Base-by-base conservation (phyloP, 805 yeast genomes). In the Teunomyces panamensis region DNA sequence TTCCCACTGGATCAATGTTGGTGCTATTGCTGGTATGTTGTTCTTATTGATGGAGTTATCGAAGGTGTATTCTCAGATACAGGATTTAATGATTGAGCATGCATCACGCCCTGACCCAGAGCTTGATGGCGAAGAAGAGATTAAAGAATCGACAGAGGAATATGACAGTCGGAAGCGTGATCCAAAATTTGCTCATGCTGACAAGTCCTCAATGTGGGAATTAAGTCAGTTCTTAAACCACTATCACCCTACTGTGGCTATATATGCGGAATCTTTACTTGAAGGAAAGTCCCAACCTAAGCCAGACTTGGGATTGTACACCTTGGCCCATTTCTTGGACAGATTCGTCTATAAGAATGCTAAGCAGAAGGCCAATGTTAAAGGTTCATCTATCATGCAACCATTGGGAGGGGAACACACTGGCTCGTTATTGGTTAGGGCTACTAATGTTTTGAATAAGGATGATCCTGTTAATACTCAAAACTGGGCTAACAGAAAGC, bases 381-480 rank as follows among this genome's bases (percentile, higher is more conserved):
- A 87, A 63, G 98, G 98, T 59, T 75, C 86, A 3, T 89, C 97
- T 39, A 91, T 94, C 63, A 94, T 94, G 98, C 99, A 94, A 74
- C 98, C 99, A 44, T 75, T 94, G 54, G 90, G 95, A 39, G 97
- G 97, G 53, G 77, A 83, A 1, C 87, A 85, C 52, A 84, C 88
- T 16, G 88, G 87, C 8, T 71, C 84, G 4, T 68, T 86, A 45
- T 73, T 87, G 55, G 88, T 87, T 9, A 83, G 74, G 58, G 81
- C 89, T n/a, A 79, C 88, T 4, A 67, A 66, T 49, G 59, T 65
- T 24, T 39, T 61, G 13, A 56, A 61, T 27, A 64, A 65, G 3
- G 79, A 74, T n/a, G 62, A 78, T 10, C 96, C 98, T 1, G 95
- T 80, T 3, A 90, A 91, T 60, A 80, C 94, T 6, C 84, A 85